A percentile compares a stretch with the other conserved stretches of the same genome.
Conservation (phyloP, 306 rosid genomes). For the Vicia villosa region DNA sequence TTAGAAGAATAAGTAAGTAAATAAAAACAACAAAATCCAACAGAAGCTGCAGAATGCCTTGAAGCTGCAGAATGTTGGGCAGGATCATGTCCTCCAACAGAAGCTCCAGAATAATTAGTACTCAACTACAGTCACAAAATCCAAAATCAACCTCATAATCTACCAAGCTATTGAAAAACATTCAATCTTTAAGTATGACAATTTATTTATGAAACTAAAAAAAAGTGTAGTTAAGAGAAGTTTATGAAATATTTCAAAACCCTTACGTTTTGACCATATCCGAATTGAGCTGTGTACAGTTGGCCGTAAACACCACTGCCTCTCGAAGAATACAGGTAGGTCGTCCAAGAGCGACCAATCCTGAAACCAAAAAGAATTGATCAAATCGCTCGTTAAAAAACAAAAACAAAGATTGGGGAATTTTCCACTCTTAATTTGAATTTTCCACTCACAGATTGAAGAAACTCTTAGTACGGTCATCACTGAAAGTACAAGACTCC, state of each 20-base stretch:
- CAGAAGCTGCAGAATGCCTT: no score
- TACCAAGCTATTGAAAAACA: background rate
- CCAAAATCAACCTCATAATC: slow-evolving; percentile 22
- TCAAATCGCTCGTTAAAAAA: no score
- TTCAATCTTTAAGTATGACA: background rate
- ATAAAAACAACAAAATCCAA: no score
- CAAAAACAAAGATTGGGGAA: background rate
- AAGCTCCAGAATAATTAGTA: slow-evolving; percentile 66
- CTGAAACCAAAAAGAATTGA: slow-evolving; percentile 32
- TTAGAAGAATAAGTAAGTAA: no score
- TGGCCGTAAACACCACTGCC: slow-evolving; percentile 86
- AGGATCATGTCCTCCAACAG: slow-evolving; percentile 81
- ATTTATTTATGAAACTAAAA: background rate
- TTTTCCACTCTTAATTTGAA: background rate
- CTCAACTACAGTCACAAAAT: slow-evolving; percentile 54
- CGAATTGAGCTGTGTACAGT: slow-evolving; percentile 79
- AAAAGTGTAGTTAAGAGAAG: no score
- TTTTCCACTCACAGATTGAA: slow-evolving; percentile 33
- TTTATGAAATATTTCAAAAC: background rate
- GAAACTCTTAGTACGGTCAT: no score
- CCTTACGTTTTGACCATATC: slow-evolving; percentile 76
- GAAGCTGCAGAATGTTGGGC: slow-evolving; percentile 70
- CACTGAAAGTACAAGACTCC: no score
- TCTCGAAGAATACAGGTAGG: slow-evolving; percentile 76
- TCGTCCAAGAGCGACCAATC: slow-evolving; percentile 31